A percentile compares a stretch with the other conserved stretches of the same genome.
These are phyloP conservation scores for Paraurostyla sp. DNA, from an alignment of 73 alveolate species.

Conservation along the genomic window DNA sequence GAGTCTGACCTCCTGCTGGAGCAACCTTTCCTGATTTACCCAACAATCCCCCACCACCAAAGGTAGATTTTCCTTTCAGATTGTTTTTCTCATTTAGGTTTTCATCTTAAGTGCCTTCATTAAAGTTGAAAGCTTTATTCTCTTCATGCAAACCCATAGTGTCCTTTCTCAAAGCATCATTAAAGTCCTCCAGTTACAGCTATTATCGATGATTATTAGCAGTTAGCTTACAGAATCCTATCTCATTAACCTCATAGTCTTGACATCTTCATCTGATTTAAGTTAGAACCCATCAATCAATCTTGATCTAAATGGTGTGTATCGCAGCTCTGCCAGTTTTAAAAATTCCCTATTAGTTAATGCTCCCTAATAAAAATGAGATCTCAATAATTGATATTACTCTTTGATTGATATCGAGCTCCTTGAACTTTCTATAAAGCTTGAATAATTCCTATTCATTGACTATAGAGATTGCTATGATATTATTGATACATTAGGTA, in stretches of 20 bases:
- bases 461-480: neutral
- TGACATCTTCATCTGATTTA: slow-evolving; percentile 77
- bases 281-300: slow-evolving; percentile 66
- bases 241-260: slow-evolving; percentile 51
- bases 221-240: slow-evolving; percentile 57
- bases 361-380: slow-evolving; percentile 8
- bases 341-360: slow-evolving; percentile 70
- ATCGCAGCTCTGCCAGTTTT: slow-evolving; percentile 65
- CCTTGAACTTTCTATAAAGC: slow-evolving; percentile 50
- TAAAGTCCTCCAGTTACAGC: slow-evolving; percentile 69
- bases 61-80: neutral
- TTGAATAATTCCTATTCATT: slow-evolving; percentile 63
- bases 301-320: slow-evolving; percentile 74
- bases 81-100: neutral
- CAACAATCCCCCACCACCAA: neutral
- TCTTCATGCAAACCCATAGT: neutral
- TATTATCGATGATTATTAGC: neutral
- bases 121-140: slow-evolving; percentile 37
- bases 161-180: slow-evolving; percentile 40
- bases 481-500: slow-evolving; percentile 59
- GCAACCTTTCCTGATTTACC: neutral
- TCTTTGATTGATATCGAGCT: slow-evolving; percentile 43
- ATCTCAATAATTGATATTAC: neutral
- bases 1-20: neutral
- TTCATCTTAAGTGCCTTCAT: slow-evolving; percentile 33